Evolutionary conservation across 768 basidiomycete species (phyloP), one percentile per base, ranked within the genome.

Genomic region (Gloeopeniophorella convolvens): DNA sequence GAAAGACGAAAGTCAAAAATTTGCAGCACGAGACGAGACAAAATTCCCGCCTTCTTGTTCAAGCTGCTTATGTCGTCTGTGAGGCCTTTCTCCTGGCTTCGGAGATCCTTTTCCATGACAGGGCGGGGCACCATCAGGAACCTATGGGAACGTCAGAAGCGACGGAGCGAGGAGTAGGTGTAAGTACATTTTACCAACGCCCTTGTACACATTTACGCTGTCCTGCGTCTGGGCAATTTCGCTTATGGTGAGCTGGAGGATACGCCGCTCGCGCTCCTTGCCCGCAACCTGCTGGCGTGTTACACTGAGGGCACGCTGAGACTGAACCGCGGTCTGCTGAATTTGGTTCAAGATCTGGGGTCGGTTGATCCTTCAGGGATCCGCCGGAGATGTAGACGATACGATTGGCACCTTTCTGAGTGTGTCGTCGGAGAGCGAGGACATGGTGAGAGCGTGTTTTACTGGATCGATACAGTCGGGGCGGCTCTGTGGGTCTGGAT

Each of bases 161-260:
- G 24, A 39, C 16, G 36, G 23, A 15, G 26, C n/a, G 23, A 21
- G 27, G 21, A 26, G 28, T 28, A 53, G 4, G 12, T 12, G 5
- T 46, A 42, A 5, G 20, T 56, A 94, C 94, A 95, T 95, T 70
- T 97, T 97, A 27, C 94, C 94, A 37, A 97, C 89, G 40, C 94
- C 94, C 62, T 87, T 92, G 70, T 94, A 97, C 60, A 96, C 70
- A 61, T 85, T 89, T 11, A 87, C 83, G 52, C 85, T 76, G 23
- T 78, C 79, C 57, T 80, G 74, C 42, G 93, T 77, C 30, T 74
- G 71, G 27, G 71, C 72, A 55, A 97, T 81, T 65, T 97, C 92
- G 57, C 84, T 77, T 47, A 86, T 85, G 0, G 94, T 96, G 18
- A 97, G 74, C 67, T 93, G 88, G 13, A 95, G 72, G 44, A 95